These are phyloP conservation scores for Camellia granthamiana DNA, from an alignment of 148 eudicot genomes.

Conservation along the genomic window DNA sequence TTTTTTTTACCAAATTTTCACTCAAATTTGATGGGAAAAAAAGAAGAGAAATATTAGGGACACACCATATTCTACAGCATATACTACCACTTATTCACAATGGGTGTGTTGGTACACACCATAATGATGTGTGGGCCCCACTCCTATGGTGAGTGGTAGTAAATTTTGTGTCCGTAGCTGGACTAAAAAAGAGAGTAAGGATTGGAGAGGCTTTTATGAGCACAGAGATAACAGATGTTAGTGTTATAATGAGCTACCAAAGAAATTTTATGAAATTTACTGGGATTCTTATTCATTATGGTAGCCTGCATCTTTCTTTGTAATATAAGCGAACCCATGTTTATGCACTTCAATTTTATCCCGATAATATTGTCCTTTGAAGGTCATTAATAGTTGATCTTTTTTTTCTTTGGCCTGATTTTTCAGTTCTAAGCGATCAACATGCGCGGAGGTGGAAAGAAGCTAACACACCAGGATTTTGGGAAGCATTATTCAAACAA, in stretches of 20 bases:
- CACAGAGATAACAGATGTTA: not conserved
- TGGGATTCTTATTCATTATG: not conserved
- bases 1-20: no score
- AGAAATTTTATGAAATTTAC: not conserved
- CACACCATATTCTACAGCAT: no score
- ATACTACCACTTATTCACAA: no score
- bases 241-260: not conserved
- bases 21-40: no score
- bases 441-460: conserved; percentile 20
- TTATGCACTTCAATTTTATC: not conserved
- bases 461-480: not conserved
- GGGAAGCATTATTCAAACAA: conserved; percentile 10
- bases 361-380: not conserved
- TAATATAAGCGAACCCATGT: not conserved
- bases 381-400: not conserved
- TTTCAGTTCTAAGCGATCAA: not conserved
- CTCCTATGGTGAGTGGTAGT: no score
- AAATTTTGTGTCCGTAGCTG: no score
- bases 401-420: not conserved
- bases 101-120: no score
- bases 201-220: no score
- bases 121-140: no score
- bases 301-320: not conserved
- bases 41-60: no score
- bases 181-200: no score